Evolutionary conservation across 768 basidiomycete genomes (phyloP), one percentile per base, ranked within the genome.

Genomic region (Leccinum broughii): DNA sequence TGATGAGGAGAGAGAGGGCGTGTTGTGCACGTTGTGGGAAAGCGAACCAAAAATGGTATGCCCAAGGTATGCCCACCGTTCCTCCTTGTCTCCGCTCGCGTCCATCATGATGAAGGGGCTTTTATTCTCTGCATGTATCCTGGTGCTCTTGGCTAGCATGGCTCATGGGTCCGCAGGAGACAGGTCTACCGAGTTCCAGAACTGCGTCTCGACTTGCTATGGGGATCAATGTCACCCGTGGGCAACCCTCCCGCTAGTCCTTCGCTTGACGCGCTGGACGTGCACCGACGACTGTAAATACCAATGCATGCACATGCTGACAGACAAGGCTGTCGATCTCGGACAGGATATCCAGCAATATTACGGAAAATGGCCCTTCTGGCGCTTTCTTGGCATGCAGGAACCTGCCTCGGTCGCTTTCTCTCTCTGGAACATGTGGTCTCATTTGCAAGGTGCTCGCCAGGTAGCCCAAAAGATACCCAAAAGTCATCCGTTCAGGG

Each of bases 361-460:
- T 73, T 85, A 93, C 67, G 97, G 96, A 15, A 98, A 98, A 78
- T 98, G 96, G 96, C 93, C 95, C 0, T 98, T 99, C 72, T 90
- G 87, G 84, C 83, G 95, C 32, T 77, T 90, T 22, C 76, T 79
- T n/a, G 93, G 95, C 32, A 89, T 93, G 74, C 96, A 98, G 70
- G 96, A 99, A 75, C 95, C 96, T 6, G 89, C 95, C 8, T 92
- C 92, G 3, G 95, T 97, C 59, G 74, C 84, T 37, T 97, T 98
- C 77, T 95, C 92, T 14, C 67, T 97, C n/a, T 76, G 87, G 60
- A 98, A 99, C 72, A 77, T 96, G 46, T 85, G 80, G 78, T 83
- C 81, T 46, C 95, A 99, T 73, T 75, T 79, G 2, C 76, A 77
- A 55, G 95, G 95, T 2, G 78, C 80, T 7, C 68, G 68, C 14